phyloP scores from a whole-genome alignment of 2,329 filamentous ascomycete species.

The Verticillium isaacii region DNA sequence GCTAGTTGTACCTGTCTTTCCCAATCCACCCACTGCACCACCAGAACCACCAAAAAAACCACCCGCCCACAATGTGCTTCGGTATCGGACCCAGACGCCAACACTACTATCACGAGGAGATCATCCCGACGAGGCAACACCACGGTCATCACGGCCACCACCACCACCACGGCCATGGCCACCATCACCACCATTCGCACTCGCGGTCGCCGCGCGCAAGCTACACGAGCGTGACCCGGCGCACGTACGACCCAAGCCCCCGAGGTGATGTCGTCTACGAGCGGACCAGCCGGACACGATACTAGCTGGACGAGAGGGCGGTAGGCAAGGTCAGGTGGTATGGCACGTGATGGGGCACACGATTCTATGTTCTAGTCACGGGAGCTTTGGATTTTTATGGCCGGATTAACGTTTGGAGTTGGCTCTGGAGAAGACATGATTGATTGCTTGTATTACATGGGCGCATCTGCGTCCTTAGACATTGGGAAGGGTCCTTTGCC shows the following conservation, averaged over 20 bases:
- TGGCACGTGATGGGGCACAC: background rate
- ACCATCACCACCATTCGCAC: conserved; percentile 23
- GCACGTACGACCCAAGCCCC: conserved; percentile 34
- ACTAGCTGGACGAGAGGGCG: conserved; percentile 8
- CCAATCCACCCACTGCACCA: background rate
- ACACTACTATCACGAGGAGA: conserved; percentile 54
- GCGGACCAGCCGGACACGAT: conserved; percentile 28
- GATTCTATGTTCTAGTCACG: background rate
- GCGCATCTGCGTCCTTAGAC: background rate
- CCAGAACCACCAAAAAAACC: background rate
- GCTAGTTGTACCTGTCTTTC: background rate
- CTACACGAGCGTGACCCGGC: conserved; percentile 34
- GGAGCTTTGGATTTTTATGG: background rate
- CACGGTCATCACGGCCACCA: conserved; percentile 26
- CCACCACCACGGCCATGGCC: conserved; percentile 26
- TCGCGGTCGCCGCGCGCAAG: conserved; percentile 34
- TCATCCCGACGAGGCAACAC: conserved; percentile 38
- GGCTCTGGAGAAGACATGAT: background rate
- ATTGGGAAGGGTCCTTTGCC: background rate
- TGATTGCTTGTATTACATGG: background rate
- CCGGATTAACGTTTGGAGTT: background rate
- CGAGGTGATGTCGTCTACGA: conserved; percentile 40
- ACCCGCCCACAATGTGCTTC: conserved; percentile 42
- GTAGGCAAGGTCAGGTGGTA: background rate
- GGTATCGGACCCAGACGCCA: conserved; percentile 26